Evolutionary conservation across 148 eudicot species (phyloP), one percentile per base, ranked within the genome.

Genomic region (Vaccinium corymbosum): DNA sequence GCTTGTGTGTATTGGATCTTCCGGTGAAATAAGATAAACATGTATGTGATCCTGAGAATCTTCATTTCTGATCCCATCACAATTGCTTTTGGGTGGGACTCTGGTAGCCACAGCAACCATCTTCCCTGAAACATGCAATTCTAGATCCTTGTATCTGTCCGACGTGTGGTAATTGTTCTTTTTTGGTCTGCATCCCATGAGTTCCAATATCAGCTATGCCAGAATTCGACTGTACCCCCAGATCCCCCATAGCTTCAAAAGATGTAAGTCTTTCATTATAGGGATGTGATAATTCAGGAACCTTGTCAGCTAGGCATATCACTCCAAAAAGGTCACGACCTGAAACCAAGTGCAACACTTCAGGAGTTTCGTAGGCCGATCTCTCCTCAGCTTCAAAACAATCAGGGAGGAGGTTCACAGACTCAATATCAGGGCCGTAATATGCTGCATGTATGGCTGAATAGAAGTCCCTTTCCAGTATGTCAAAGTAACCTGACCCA

Each of bases 351-450:
- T 94, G 99, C 77, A 96, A 90, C 87, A 96, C 97, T 88, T 96
- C 98, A 76, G 95, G 90, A 55, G 93, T 93, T 66, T 87, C 93
- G 88, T 51, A 64, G 74, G 85, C 85, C 50, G 99, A 94, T 89
- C 99, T 90, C 90, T 91, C 99, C 85, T 96, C 99, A 55, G 98
- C 99, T 90, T 96, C 99, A 84, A 96, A 96, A 62, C 94, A 85
- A 29, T 94, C 94, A 22, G 99, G 99, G 85, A 96, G 97, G 80
- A 94, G 89, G 82, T 94, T 94, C 85, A 92, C 42, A 32, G 93
- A 89, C 38, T 88, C 91, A 84, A 94, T 84, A 70, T 88, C 92
- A n/a, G 99, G 99, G 59, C 99, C 99, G 88, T 92, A 93, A 76
- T 90, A 96, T 59, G 99, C 99, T 38, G 94, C 91, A 91, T 91